phyloP scores from a whole-genome alignment of 768 basidiomycete species.

The Lactarius trivialis region DNA sequence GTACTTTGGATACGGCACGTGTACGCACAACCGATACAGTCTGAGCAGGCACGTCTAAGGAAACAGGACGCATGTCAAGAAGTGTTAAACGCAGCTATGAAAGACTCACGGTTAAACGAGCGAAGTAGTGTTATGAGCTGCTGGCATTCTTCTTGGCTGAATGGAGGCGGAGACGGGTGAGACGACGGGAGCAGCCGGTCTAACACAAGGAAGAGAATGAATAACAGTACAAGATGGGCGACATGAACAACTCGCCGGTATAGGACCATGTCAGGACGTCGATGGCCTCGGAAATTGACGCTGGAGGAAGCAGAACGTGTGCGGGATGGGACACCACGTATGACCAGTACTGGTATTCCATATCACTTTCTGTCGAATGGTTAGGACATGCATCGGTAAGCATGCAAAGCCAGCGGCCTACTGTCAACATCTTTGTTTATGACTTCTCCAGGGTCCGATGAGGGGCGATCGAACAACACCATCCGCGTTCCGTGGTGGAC shows the following conservation, averaged over 20 bases:
- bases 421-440: conserved; percentile 35
- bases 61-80: background rate
- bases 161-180: conserved; percentile 53
- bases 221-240: background rate
- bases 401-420: conserved; percentile 26
- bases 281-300: conserved; percentile 59
- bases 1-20: conserved; percentile 21
- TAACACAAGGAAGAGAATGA: conserved; percentile 24
- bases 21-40: conserved; percentile 16
- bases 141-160: conserved; percentile 70
- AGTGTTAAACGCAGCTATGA: background rate
- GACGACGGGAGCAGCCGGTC: conserved; percentile 65
- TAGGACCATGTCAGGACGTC: conserved; percentile 77
- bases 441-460: conserved; percentile 25
- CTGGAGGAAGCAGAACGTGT: conserved; percentile 50
- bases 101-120: conserved; percentile 31
- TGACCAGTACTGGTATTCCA: conserved; percentile 76
- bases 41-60: conserved; percentile 3
- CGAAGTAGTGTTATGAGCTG: conserved; percentile 59
- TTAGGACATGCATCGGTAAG: background rate
- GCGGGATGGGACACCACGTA: conserved; percentile 77
- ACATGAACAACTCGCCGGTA: conserved; percentile 42
- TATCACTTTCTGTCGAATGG: conserved; percentile 51
- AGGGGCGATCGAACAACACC: conserved; percentile 42
- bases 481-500: conserved; percentile 58